Evolutionary conservation across 441 rosid species (phyloP), one percentile per base, ranked within the genome.

Genomic region (Gossypium davidsonii): DNA sequence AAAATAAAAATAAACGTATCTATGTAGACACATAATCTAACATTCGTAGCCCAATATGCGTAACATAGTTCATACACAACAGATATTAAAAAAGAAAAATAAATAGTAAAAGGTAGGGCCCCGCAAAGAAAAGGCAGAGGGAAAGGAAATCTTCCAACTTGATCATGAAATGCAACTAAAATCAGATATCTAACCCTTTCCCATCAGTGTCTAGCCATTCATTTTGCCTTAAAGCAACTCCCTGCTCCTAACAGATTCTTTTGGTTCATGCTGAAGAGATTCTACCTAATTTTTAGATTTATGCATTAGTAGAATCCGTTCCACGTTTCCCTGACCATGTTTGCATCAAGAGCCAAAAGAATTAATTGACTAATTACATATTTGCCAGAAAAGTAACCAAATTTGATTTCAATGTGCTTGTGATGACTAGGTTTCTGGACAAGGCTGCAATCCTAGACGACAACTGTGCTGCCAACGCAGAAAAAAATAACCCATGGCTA

Each of bases 401-500:
- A n/a, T 67, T 42, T 37, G 4, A 65, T 63, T 70, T 46, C 21
- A 28, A 53, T 14, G 14, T 46, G 20, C 23, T 52, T 55, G 31
- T 73, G 62, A 75, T 60, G 6, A 28, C 71, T 14, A 93, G 94
- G 81, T 89, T 83, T 73, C 85, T 92, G 0, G 97, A 94, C 83
- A 91, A 88, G 84, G 98, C 97, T 1, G 94, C 98, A 1, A 78
- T 91, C 59, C 48, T 82, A 17, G 84, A 80, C 0, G 78, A 76
- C 10, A 55, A 75, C 12, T 66, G 76, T 62, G 53, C 48, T 15
- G 44, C 79, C 0, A 81, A 77, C 11, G 80, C 66, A n/a, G 66
- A 61, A 74, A 76, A 73, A 63, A 83, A 70, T 3, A 78, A 87
- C 73, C 82, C 92, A 3, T 89, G 97, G 97, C 67, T 71, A 6